These are phyloP conservation scores for Petrea volubilis DNA, from an alignment of 257 asterid species.

Conservation along the genomic window DNA sequence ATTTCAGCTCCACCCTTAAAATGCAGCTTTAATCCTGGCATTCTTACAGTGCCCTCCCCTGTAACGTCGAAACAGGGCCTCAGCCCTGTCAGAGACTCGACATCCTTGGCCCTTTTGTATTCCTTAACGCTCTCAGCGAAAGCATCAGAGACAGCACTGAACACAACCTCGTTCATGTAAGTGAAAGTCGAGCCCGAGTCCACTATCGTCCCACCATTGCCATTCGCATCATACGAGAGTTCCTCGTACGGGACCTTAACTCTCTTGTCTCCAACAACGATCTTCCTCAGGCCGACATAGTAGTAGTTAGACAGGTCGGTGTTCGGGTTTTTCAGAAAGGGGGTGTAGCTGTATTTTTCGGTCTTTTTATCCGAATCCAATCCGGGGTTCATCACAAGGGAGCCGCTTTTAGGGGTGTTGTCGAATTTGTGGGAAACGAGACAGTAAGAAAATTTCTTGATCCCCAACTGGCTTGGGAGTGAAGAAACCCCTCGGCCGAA, in stretches of 20 bases:
- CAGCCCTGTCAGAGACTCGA: slow-evolving; percentile 59
- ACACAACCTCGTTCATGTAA: slow-evolving; percentile 45
- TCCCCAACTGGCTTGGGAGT: slow-evolving; percentile 66
- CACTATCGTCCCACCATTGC: slow-evolving; percentile 81
- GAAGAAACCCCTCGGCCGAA: slow-evolving; percentile 76
- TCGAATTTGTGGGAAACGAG: slow-evolving; percentile 68
- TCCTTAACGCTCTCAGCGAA: slow-evolving; percentile 48
- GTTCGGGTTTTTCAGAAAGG: slow-evolving; percentile 40
- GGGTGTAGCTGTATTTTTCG: slow-evolving; percentile 44
- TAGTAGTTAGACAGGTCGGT: slow-evolving; percentile 48
- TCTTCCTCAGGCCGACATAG: slow-evolving; percentile 55
- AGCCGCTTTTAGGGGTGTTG: slow-evolving; percentile 46
- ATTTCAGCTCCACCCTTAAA: slow-evolving; percentile 81
- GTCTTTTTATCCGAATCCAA: slow-evolving; percentile 45
- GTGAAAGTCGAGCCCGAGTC: slow-evolving; percentile 89
- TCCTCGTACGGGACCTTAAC: slow-evolving; percentile 48
- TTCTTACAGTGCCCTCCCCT: slow-evolving; percentile 27
- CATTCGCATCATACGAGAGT: slow-evolving; percentile 46
- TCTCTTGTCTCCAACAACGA: slow-evolving; percentile 65
- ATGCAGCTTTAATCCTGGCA: slow-evolving; percentile 69
- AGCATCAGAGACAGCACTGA: slow-evolving; percentile 39
- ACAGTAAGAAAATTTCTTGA: slow-evolving; percentile 78
- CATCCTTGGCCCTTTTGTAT: slow-evolving; percentile 42
- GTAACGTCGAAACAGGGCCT: slow-evolving; percentile 72
- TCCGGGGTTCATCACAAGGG: slow-evolving; percentile 47